Evolutionary conservation across 2,329 filamentous ascomycete species (phyloP), one percentile per base, ranked within the genome.

Genomic region (Aureobasidium sp.): DNA sequence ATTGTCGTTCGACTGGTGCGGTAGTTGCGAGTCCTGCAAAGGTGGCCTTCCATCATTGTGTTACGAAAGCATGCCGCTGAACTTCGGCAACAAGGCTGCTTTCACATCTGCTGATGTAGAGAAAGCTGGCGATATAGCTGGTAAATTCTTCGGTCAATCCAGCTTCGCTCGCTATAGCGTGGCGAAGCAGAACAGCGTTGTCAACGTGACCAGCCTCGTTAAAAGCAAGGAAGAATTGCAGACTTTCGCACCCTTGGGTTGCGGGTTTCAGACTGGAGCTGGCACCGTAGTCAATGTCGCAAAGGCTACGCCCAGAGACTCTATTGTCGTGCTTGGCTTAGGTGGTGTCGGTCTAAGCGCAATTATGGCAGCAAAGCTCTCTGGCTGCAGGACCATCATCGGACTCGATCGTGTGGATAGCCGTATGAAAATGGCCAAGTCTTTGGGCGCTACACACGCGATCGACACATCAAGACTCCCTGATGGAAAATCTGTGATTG

Each of bases 111-210:
- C 65, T 46, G 53, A 66, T 47, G 15, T 57, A 0, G 63, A 63
- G 4, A 68, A 68, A 47, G 68, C 71, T 44, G 67, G 67, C 26
- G 67, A 70, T 17, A 69, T 77, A 36, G 70, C 69, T 5, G 76
- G 76, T 3, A 66, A 65, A 9, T 84, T 83, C 69, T 81, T 81
- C 67, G 79, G 79, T 1, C 78, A 80, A 62, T 77, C 74, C 1
- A 79, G 77, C 51, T 80, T 78, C 63, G 72, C 78, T 1, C 71
- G 65, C 62, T 67, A 72, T 47, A 75, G 72, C 6, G 67, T 79
- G 20, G 77, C 77, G 0, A 71, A 72, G 55, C 71, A 75, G 47
- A 73, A 68, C 27, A 74, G 71, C 4, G 71, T 78, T 13, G 71
- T 79, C 27, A 81, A 79, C 62, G 78, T 76, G 3, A 71, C 71